Evolutionary conservation across 2,329 filamentous ascomycete species (phyloP).

Genomic region (Myriosclerotinia duriaeana): DNA sequence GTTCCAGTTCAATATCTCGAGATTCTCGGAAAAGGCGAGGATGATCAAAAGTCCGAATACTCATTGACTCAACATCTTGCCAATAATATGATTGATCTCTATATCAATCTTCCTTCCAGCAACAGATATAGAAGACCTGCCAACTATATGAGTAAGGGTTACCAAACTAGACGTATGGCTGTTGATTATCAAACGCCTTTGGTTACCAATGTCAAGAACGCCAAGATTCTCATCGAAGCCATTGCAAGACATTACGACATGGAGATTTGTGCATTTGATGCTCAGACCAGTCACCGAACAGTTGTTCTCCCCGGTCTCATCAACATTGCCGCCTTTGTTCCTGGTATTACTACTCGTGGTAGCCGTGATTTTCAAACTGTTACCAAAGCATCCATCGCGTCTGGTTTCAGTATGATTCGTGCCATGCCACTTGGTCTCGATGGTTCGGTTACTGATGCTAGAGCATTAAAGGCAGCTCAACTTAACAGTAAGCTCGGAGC

Average conservation of each 20-base stretch:
- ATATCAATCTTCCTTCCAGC: conserved; percentile 98
- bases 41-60: conserved; percentile 91
- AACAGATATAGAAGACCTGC: conserved; percentile 96
- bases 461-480: conserved; percentile 69
- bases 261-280: conserved; percentile 79
- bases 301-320: conserved; percentile 72
- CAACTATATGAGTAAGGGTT: conserved; percentile 98
- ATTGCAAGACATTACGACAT: conserved; percentile 87
- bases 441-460: conserved; percentile 69
- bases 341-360: conserved; percentile 63
- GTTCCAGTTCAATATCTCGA: conserved; percentile 93
- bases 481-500: conserved; percentile 66
- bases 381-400: conserved; percentile 70
- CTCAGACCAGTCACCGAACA: conserved; percentile 83
- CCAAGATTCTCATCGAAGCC: conserved; percentile 93
- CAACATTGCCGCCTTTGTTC: conserved; percentile 79
- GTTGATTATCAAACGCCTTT: conserved; percentile 93
- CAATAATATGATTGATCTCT: conserved; percentile 93
- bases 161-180: conserved; percentile 94
- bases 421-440: conserved; percentile 75
- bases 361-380: conserved; percentile 68
- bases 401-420: conserved; percentile 78
- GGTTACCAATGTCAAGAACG: conserved; percentile 98
- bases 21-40: conserved; percentile 72
- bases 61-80: conserved; percentile 94